phyloP scores from a whole-genome alignment of 1,284 basidiomycete genomes.

The Apiotrichum montevideense region DNA sequence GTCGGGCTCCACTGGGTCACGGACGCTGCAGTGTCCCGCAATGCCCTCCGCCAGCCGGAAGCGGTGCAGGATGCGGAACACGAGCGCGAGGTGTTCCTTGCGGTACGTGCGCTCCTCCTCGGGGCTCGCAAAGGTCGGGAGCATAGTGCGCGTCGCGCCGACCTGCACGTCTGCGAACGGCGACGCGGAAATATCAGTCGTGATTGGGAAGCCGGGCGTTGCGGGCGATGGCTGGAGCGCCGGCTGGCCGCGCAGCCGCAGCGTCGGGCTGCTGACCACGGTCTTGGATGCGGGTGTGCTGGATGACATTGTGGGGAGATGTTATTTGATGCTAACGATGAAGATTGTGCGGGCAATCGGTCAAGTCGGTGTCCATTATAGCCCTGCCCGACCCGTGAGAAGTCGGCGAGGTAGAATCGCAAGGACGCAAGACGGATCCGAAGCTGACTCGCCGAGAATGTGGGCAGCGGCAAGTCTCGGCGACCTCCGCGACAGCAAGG shows the following conservation, averaged over 20 bases:
- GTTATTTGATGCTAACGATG: not conserved
- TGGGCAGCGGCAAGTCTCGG: too few relatives aligned
- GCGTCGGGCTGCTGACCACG: not conserved
- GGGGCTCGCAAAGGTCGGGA: conserved; percentile 27
- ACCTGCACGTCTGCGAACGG: conserved; percentile 31
- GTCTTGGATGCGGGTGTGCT: not conserved
- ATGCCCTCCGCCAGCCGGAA: conserved; percentile 35
- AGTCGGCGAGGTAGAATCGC: too few relatives aligned
- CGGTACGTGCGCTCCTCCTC: conserved; percentile 35
- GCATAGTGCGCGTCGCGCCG: conserved; percentile 29
- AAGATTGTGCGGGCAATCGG: too few relatives aligned
- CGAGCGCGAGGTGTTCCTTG: conserved; percentile 39
- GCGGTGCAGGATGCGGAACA: conserved; percentile 35
- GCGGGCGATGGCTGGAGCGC: conserved; percentile 5
- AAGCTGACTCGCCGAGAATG: too few relatives aligned
- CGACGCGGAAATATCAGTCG: conserved; percentile 24
- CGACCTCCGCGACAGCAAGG: too few relatives aligned
- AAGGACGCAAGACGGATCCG: too few relatives aligned
- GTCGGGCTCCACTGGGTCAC: conserved; percentile 37
- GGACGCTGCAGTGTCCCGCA: conserved; percentile 36
- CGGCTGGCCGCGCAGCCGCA: conserved; percentile 10
- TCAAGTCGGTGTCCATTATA: too few relatives aligned
- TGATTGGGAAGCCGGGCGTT: conserved; percentile 25
- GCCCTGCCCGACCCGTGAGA: too few relatives aligned
- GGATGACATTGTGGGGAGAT: not conserved